Evolutionary conservation across 176 grass and related monocot genomes (phyloP).

Genomic region (Ampelocalamus luodianensis): DNA sequence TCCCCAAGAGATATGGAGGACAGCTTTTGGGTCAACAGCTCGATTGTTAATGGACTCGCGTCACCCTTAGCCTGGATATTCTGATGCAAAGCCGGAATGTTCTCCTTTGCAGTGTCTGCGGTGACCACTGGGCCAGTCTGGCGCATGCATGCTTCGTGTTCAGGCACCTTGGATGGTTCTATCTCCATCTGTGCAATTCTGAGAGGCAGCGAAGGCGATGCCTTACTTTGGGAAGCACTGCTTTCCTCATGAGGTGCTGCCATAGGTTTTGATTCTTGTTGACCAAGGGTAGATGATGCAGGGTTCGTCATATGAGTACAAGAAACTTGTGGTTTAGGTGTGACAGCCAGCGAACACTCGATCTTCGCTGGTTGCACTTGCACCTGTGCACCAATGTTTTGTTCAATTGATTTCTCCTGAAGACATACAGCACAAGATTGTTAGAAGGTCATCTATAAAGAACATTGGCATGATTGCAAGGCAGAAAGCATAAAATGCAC

Average conservation of each 20-base stretch:
- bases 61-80: slow-evolving; percentile 31
- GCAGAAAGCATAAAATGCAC: slow-evolving; percentile 30
- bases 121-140: background rate
- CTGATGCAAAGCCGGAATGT: slow-evolving; percentile 35
- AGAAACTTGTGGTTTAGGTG: slow-evolving; percentile 19
- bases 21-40: slow-evolving; percentile 44
- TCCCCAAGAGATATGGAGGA: slow-evolving; percentile 41
- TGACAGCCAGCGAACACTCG: slow-evolving; percentile 8
- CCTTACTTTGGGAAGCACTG: slow-evolving; percentile 7
- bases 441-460: slow-evolving; percentile 36
- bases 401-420: slow-evolving; percentile 63
- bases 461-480: slow-evolving; percentile 3
- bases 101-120: slow-evolving; percentile 42
- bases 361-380: slow-evolving; percentile 38
- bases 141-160: background rate
- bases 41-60: background rate
- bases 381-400: slow-evolving; percentile 29
- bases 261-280: background rate
- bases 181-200: background rate
- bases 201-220: background rate
- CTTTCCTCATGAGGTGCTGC: background rate
- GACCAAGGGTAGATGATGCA: slow-evolving; percentile 15
- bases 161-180: background rate
- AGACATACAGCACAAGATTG: background rate
- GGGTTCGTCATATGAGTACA: slow-evolving; percentile 13